Evolutionary conservation across 2,329 filamentous ascomycete species (phyloP), one percentile per base, ranked within the genome.

Genomic region (Coccinonectria pachysandricola): DNA sequence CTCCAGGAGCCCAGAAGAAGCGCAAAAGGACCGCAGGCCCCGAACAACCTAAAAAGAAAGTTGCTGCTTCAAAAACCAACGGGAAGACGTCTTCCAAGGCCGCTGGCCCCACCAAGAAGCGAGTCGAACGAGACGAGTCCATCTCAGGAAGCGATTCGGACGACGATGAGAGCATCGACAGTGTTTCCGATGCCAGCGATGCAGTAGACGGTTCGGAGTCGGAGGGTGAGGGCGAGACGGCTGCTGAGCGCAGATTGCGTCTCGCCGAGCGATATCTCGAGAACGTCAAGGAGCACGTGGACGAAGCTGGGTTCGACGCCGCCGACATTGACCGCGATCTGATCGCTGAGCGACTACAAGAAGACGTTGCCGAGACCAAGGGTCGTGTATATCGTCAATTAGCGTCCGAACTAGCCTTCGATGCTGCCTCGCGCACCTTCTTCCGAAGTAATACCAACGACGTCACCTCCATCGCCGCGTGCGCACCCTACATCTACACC

Each of bases 211-310:
- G 57, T 2, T 58, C 34, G 21, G 43, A 67, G 17, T 82, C 78
- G 2, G 80, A 79, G n/a, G 74, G 75, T 35, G 82, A 85, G 36
- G 75, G 73, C 37, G 88, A 96, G 62, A 96, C 91, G 12, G 86
- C 81, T 2, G 87, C 85, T 18, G 86, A 95, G 50, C 79, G 84
- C 54, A 71, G 91, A 43, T 59, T 94, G 46, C 75, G 84, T 39
- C 69, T 98, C 15, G 91, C 91, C 15, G 85, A 96, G 59, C 76
- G 83, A 46, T 96, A 98, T 53, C 70, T 98, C 28, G 80, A 94
- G 28, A 94, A 93, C 50, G 76, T 95, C 36, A 75, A 80, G 46
- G 71, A 81, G 46, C 81, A 94, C 41, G 76, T 85, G 31, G 79
- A 92, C 43, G 80, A 85, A 38, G 44, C 48, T 23, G 91, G 86